These are phyloP conservation scores for Salix exigua DNA, from an alignment of 345 rosid genomes.

Conservation along the genomic window DNA sequence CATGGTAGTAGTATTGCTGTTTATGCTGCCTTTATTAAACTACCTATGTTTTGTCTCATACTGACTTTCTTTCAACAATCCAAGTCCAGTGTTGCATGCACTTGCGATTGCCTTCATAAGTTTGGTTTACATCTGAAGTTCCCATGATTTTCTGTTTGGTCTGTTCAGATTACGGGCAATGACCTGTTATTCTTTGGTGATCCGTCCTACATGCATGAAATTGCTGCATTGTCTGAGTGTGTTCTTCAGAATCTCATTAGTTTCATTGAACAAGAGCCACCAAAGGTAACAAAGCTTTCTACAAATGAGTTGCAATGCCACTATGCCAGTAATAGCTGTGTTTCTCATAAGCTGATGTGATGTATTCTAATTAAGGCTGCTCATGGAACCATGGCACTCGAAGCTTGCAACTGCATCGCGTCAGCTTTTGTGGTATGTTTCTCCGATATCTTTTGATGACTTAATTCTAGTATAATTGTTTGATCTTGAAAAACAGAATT, in stretches of 20 bases:
- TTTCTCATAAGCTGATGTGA: slow-evolving; percentile 20
- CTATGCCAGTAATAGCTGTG: background rate
- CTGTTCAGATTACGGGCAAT: slow-evolving; percentile 52
- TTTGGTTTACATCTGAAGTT: background rate
- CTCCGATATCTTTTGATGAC: background rate
- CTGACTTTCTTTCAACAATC: background rate
- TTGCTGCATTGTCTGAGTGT: slow-evolving; percentile 35
- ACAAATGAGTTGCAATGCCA: background rate
- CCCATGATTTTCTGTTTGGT: slow-evolving; percentile 4
- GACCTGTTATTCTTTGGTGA: slow-evolving; percentile 63
- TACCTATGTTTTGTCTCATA: background rate
- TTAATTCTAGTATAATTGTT: background rate
- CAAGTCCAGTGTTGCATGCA: background rate
- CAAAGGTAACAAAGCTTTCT: slow-evolving; percentile 38
- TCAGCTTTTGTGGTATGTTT: slow-evolving; percentile 55
- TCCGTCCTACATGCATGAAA: slow-evolving; percentile 56
- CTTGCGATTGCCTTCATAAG: background rate
- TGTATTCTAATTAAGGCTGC: slow-evolving; percentile 43
- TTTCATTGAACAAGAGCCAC: slow-evolving; percentile 58
- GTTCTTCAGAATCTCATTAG: slow-evolving; percentile 48
- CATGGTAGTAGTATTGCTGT: too few species aligned
- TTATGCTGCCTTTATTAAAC: background rate
- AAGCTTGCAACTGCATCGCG: slow-evolving; percentile 83
- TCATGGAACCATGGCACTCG: slow-evolving; percentile 81
- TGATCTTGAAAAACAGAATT: background rate